Conservation (phyloP, 768 basidiomycete genomes). For the Boletellus sp. region DNA sequence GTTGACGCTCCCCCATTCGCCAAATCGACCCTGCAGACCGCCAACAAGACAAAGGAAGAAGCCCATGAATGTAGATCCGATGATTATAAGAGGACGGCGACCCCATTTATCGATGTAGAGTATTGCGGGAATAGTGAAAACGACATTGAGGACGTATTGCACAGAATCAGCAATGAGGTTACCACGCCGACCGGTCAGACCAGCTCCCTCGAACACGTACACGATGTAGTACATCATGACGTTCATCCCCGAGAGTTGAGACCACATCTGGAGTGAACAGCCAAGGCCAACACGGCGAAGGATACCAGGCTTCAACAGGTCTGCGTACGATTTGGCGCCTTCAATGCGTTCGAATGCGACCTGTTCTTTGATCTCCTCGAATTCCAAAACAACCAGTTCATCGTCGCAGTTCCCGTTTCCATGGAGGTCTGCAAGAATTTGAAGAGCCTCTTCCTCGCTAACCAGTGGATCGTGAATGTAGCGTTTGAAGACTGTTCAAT, state of each 20-base stretch:
- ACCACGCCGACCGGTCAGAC: constrained; percentile 67
- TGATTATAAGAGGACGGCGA: constrained; percentile 69
- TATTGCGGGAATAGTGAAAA: constrained; percentile 43
- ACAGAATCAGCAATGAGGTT: constrained; percentile 75
- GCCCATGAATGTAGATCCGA: constrained; percentile 65
- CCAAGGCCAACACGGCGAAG: constrained; percentile 71
- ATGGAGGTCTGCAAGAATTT: constrained; percentile 73
- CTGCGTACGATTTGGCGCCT: constrained; percentile 67
- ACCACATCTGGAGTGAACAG: constrained; percentile 75
- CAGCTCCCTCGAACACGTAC: constrained; percentile 75
- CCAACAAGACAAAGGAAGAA: constrained; percentile 78
- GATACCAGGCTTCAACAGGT: constrained; percentile 63
- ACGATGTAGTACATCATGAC: constrained; percentile 67
- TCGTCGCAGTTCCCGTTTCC: constrained; percentile 52
- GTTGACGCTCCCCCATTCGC: constrained; percentile 54
- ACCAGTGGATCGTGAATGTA: background rate
- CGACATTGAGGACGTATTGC: constrained; percentile 46
- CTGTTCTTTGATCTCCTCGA: constrained; percentile 58
- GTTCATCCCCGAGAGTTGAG: constrained; percentile 73
- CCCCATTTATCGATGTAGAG: constrained; percentile 77
- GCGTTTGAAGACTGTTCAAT: background rate
- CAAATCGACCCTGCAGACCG: constrained; percentile 65
- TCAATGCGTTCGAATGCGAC: constrained; percentile 59
- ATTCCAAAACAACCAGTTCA: constrained; percentile 67
- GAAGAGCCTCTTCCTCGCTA: constrained; percentile 54